These are phyloP conservation scores for Alternaria sp. DNA, from an alignment of 2,329 filamentous ascomycete genomes.

Conservation along the genomic window DNA sequence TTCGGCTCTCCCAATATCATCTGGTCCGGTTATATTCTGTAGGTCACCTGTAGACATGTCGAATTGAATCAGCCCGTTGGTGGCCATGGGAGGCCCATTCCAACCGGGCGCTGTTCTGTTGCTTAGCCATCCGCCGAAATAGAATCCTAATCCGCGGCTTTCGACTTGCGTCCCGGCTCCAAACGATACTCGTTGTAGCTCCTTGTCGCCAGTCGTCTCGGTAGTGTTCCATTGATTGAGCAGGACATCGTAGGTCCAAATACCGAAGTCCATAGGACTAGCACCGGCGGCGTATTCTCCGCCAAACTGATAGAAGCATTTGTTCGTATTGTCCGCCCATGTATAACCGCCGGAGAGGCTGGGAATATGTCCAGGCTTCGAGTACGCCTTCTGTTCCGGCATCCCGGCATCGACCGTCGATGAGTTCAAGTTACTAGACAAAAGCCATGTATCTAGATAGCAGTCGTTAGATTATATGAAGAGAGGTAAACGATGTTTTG, in stretches of 20 bases:
- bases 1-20: conserved; percentile 65
- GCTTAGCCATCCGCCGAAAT: conserved; percentile 70
- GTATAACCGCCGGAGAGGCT: conserved; percentile 59
- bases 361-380: conserved; percentile 68
- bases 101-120: conserved; percentile 63
- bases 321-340: conserved; percentile 70
- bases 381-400: conserved; percentile 66
- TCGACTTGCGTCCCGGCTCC: conserved; percentile 67
- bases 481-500: not conserved
- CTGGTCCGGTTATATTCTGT: conserved; percentile 64
- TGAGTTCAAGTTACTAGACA: conserved; percentile 66
- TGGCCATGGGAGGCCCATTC: conserved; percentile 59
- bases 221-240: conserved; percentile 65
- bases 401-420: conserved; percentile 50
- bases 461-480: conserved; percentile 19
- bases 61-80: conserved; percentile 64
- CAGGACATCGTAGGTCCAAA: conserved; percentile 68
- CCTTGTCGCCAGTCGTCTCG: conserved; percentile 45
- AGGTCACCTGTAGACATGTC: conserved; percentile 63
- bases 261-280: conserved; percentile 57
- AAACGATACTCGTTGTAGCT: conserved; percentile 61
- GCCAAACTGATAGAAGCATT: conserved; percentile 69
- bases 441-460: conserved; percentile 61
- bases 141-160: conserved; percentile 65
- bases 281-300: conserved; percentile 59